Evolutionary conservation across 139 green algal species (phyloP).

Genomic region (Chlamydomonas schloesseri): DNA sequence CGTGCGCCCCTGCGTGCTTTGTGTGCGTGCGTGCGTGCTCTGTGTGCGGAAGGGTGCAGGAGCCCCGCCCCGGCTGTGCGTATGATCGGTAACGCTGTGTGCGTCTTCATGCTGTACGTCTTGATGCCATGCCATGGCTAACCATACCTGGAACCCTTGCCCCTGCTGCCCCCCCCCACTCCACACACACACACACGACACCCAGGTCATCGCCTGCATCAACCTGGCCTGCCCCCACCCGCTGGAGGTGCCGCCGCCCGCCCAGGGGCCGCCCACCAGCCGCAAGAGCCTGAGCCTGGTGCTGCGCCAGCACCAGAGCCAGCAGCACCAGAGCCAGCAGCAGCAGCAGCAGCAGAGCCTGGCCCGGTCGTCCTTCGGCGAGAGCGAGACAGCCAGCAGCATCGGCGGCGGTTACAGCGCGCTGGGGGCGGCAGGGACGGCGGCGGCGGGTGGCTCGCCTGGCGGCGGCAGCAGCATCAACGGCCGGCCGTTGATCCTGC

Average conservation of each 20-base stretch:
- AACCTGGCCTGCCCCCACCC: constrained; percentile 38
- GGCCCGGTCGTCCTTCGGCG: neutral
- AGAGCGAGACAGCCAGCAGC: neutral
- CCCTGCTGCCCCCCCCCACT: neutral
- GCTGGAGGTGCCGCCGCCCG: constrained; percentile 2
- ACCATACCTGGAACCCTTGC: neutral
- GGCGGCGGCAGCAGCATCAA: neutral
- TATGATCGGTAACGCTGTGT: too few relatives aligned
- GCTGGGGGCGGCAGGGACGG: too few relatives aligned
- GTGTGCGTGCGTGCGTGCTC: too few relatives aligned
- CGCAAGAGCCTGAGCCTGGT: constrained; percentile 19
- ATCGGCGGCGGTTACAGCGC: neutral
- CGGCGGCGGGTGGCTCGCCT: neutral
- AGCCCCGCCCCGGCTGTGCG: too few relatives aligned
- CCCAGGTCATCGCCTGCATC: constrained; percentile 24
- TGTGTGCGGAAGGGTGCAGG: too few relatives aligned
- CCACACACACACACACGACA: neutral
- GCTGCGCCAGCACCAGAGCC: neutral
- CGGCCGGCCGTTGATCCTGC: constrained; percentile 17
- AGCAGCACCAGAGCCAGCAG: neutral
- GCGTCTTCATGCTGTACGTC: too few relatives aligned
- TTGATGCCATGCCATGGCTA: too few relatives aligned
- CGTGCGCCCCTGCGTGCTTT: too few relatives aligned
- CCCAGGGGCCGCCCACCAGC: neutral
- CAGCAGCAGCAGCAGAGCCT: neutral